Evolutionary conservation across 2,329 filamentous ascomycete genomes (phyloP).

Genomic region (Colletotrichum euphorbiae): DNA sequence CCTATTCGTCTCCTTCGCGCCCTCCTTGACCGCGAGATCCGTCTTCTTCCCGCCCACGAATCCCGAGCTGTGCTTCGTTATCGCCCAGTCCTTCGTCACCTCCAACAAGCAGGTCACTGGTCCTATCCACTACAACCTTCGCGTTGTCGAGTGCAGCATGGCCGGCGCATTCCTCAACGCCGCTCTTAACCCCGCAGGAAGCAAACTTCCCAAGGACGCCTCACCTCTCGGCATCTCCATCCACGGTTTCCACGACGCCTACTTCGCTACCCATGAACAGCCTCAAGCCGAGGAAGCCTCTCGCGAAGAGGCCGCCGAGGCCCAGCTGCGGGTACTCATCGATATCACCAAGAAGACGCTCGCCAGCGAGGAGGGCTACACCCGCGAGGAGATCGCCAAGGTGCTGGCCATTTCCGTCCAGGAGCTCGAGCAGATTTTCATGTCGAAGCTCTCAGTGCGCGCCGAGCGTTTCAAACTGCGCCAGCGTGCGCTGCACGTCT

Average conservation of each 20-base stretch:
- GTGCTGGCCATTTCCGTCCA: slow-evolving; percentile 76
- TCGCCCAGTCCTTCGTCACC: slow-evolving; percentile 93
- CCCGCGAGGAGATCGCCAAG: slow-evolving; percentile 82
- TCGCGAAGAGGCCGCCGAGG: slow-evolving; percentile 50
- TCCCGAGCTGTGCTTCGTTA: slow-evolving; percentile 89
- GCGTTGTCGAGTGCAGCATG: slow-evolving; percentile 94
- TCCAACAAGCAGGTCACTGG: slow-evolving; percentile 96
- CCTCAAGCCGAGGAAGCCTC: slow-evolving; percentile 44
- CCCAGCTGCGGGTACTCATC: slow-evolving; percentile 81
- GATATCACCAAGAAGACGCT: slow-evolving; percentile 77
- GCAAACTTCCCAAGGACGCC: slow-evolving; percentile 78
- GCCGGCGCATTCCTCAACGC: slow-evolving; percentile 79
- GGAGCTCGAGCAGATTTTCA: slow-evolving; percentile 82
- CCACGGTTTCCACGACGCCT: slow-evolving; percentile 86
- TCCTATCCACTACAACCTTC: slow-evolving; percentile 94
- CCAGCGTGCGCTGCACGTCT: slow-evolving; percentile 91
- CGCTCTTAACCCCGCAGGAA: slow-evolving; percentile 65
- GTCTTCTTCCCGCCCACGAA: slow-evolving; percentile 84
- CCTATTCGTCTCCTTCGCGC: slow-evolving; percentile 90
- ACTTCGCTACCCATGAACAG: slow-evolving; percentile 70
- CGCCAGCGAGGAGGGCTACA: slow-evolving; percentile 85
- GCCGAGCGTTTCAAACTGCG: slow-evolving; percentile 89
- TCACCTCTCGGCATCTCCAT: slow-evolving; percentile 86
- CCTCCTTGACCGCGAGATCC: slow-evolving; percentile 78
- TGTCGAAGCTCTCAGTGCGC: slow-evolving; percentile 88